Evolutionary conservation across 2,329 filamentous ascomycete genomes (phyloP).

Genomic region (Aurifilum marmelostoma): DNA sequence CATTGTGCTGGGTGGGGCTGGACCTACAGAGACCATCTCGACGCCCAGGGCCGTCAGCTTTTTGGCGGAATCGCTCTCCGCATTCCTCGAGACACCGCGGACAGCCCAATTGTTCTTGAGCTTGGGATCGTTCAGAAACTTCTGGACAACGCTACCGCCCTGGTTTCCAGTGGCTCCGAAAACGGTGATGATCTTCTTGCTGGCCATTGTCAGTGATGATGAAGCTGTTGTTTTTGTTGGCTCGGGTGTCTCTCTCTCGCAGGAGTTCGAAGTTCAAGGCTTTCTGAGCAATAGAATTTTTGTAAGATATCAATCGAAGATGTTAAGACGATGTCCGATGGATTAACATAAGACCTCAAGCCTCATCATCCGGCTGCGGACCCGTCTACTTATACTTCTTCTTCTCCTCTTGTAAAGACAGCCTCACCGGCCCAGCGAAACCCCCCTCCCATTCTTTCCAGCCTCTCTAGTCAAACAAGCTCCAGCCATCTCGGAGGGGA

Average conservation of each 20-base stretch:
- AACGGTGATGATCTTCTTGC: slow-evolving; percentile 53
- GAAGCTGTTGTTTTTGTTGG: neutral
- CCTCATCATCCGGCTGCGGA: slow-evolving; percentile 1
- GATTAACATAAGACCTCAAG: slow-evolving; percentile 2
- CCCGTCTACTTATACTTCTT: slow-evolving; percentile 13
- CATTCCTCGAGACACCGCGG: slow-evolving; percentile 59
- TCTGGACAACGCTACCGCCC: slow-evolving; percentile 58
- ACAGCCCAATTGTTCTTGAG: slow-evolving; percentile 53
- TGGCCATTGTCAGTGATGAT: slow-evolving; percentile 17
- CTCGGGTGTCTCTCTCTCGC: neutral
- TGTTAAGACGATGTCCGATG: slow-evolving; percentile 15
- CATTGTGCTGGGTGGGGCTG: neutral
- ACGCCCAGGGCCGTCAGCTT: slow-evolving; percentile 49
- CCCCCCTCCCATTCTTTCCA: no score
- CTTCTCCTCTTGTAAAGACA: neutral
- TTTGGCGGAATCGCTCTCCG: slow-evolving; percentile 47
- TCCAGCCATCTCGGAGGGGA: neutral
- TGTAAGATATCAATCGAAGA: neutral
- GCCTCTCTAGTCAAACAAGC: neutral
- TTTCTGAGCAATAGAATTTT: neutral
- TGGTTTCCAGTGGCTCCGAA: slow-evolving; percentile 65
- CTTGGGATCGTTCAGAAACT: slow-evolving; percentile 43
- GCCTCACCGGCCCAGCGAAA: neutral
- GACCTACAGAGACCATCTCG: slow-evolving; percentile 51
- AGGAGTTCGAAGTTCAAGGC: neutral